Base-by-base conservation (phyloP, 176 grass and related monocot genomes). In the Aegilops sharonensis region DNA sequence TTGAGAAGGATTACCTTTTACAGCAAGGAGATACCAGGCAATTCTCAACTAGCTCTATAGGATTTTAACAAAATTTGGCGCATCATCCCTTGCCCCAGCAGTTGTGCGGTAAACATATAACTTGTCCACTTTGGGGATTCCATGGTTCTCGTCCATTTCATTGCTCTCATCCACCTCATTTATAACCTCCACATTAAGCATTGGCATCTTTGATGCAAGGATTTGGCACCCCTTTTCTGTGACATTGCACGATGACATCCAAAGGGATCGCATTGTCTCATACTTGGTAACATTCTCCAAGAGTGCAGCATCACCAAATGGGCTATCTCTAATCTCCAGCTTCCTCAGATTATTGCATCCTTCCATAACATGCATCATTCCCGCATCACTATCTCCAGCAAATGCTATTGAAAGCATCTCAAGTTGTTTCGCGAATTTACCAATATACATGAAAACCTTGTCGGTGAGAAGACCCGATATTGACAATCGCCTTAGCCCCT, bases 231-330 rank as follows among this genome's bases (percentile, higher is more conserved):
- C 94, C 78, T 91, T 91, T 6, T 92, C 67, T 63, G 94, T 97
- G 78, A 97, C 88, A 71, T 90, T 72, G 80, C 94, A 97, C 1
- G 92, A 94, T 68, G 94, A 97, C 90, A 97, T 97, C 94, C 94
- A 97, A 97, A 97, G 94, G 92, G 94, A 97, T 94, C 92, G 94
- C 92, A 97, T 92, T 97, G 94, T 94, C 91, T 94, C 94, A 60
- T 94, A 97, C 77, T 92, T 97, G 42, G 80, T 88, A 57, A 91
- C 76, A 85, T 94, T 84, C 50, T 83, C 85, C 86, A 97, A 78
- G 30, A 97, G 88, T 34, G 94, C 94, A 71, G 29, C 88, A 79
- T 97, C 95, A 81, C 92, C 92, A 83, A 97, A 94, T 5, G 90
- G 90, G 48, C 90, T 85, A 63, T 97, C 92, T 86, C 90, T 92